Conservation (phyloP, 768 basidiomycete species). For the Plicaturopsis crispa region DNA sequence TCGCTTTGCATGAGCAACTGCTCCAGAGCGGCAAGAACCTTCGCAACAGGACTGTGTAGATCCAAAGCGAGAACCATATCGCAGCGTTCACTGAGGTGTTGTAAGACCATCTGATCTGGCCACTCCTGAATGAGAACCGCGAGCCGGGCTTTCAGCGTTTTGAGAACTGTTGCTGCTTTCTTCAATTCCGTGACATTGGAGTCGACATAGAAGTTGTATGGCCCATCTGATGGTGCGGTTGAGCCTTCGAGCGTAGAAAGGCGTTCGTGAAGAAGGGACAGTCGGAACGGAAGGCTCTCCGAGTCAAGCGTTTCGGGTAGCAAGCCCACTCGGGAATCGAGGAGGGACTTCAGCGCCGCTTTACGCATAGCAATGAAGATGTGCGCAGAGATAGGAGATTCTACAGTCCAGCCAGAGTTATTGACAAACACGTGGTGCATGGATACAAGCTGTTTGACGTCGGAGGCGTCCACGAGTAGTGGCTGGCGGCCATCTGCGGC, state of each 20-base stretch:
- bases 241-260: conserved; percentile 21
- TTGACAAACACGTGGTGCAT: conserved; percentile 42
- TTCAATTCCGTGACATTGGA: conserved; percentile 65
- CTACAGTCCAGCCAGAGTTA: neutral
- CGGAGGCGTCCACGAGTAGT: conserved; percentile 22
- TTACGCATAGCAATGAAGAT: conserved; percentile 26
- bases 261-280: conserved; percentile 39
- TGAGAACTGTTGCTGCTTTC: conserved; percentile 48
- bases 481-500: neutral
- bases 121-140: conserved; percentile 61
- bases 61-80: conserved; percentile 53
- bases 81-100: conserved; percentile 70
- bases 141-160: conserved; percentile 45
- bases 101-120: conserved; percentile 98
- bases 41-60: conserved; percentile 70
- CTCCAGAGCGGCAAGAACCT: conserved; percentile 75
- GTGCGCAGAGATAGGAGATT: conserved; percentile 1
- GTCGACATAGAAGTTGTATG: conserved; percentile 78
- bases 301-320: conserved; percentile 42
- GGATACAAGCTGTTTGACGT: conserved; percentile 31
- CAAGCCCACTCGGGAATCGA: conserved; percentile 19
- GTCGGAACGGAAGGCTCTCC: conserved; percentile 42
- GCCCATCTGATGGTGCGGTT: conserved; percentile 9
- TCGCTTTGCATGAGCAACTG: conserved; percentile 80
- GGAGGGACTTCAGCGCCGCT: conserved; percentile 22